phyloP scores from a whole-genome alignment of 495 filamentous ascomycete species.

The Penicillium verhagenii region DNA sequence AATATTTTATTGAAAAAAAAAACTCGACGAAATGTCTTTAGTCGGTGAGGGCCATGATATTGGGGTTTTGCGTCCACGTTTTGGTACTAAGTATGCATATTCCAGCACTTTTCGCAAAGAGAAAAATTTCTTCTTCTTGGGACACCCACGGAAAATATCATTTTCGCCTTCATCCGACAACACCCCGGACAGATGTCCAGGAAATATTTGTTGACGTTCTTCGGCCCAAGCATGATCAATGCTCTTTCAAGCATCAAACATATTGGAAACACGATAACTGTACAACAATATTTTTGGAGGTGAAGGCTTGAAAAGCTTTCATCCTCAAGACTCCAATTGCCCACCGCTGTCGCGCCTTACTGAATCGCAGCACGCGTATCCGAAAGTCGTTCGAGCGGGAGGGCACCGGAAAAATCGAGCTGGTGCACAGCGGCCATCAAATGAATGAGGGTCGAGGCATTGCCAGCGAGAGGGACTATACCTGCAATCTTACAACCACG shows the following conservation, averaged over 20 bases:
- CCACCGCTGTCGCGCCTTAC: slow-evolving; percentile 45
- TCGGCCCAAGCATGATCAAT: slow-evolving; percentile 21
- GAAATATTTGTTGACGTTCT: slow-evolving; percentile 51
- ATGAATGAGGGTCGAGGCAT: slow-evolving; percentile 37
- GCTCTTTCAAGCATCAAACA: slow-evolving; percentile 23
- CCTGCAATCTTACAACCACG: slow-evolving; percentile 55
- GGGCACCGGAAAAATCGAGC: slow-evolving; percentile 74
- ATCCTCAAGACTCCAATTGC: slow-evolving; percentile 73
- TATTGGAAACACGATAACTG: slow-evolving; percentile 38
- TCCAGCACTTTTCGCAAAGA: slow-evolving; percentile 31
- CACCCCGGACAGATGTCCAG: slow-evolving; percentile 67
- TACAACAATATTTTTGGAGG: slow-evolving; percentile 78
- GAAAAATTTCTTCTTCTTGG: slow-evolving; percentile 3
- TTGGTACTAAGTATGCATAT: slow-evolving; percentile 32
- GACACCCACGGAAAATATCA: slow-evolving; percentile 16
- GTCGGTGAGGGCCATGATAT: slow-evolving; percentile 62
- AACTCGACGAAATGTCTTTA: slow-evolving; percentile 79
- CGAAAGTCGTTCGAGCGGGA: slow-evolving; percentile 35
- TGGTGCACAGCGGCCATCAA: slow-evolving; percentile 56
- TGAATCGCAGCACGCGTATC: slow-evolving; percentile 22
- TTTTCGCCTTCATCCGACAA: slow-evolving; percentile 70
- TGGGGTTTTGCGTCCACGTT: slow-evolving; percentile 3
- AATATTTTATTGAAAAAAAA: slow-evolving; percentile 32
- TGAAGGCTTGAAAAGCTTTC: slow-evolving; percentile 64
- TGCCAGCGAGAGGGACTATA: slow-evolving; percentile 81